Conservation (phyloP, 352 stramenopile genomes). For the Pythium biforme region DNA sequence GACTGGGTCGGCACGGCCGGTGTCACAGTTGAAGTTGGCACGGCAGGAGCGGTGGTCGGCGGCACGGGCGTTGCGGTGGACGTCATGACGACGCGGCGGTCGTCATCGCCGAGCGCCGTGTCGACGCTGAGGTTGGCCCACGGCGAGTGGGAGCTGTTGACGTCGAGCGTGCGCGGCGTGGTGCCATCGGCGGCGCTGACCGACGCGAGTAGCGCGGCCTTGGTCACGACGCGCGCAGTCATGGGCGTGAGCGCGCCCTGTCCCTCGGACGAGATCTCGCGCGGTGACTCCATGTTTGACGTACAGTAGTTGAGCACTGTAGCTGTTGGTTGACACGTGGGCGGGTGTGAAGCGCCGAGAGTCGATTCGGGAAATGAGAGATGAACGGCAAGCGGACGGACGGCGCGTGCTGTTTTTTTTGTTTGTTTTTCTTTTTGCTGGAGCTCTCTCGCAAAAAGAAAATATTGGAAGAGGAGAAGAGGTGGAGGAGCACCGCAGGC, state of each 20-base stretch:
- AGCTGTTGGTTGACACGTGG: not conserved
- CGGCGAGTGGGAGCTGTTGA: slow-evolving; percentile 40
- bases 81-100: slow-evolving; percentile 12
- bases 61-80: not conserved
- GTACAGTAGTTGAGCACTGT: not conserved
- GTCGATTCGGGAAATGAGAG: slow-evolving; percentile 14
- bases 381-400: not conserved
- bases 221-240: slow-evolving; percentile 56
- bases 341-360: not conserved
- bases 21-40: slow-evolving; percentile 1
- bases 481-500: not conserved
- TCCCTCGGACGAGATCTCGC: slow-evolving; percentile 68
- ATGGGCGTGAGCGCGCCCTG: slow-evolving; percentile 67
- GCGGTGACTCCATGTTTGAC: slow-evolving; percentile 38
- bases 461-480: slow-evolving; percentile 10
- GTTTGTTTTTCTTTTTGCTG: not conserved
- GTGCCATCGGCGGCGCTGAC: slow-evolving; percentile 34
- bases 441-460: slow-evolving; percentile 10
- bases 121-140: slow-evolving; percentile 79
- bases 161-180: slow-evolving; percentile 57
- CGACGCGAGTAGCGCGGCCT: slow-evolving; percentile 34
- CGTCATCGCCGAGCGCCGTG: slow-evolving; percentile 34
- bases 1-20: slow-evolving; percentile 20
- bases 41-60: not conserved
- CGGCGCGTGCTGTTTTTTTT: slow-evolving; percentile 2